Evolutionary conservation across 331 rosid genomes (phyloP).

Genomic region (Quercus phellos): DNA sequence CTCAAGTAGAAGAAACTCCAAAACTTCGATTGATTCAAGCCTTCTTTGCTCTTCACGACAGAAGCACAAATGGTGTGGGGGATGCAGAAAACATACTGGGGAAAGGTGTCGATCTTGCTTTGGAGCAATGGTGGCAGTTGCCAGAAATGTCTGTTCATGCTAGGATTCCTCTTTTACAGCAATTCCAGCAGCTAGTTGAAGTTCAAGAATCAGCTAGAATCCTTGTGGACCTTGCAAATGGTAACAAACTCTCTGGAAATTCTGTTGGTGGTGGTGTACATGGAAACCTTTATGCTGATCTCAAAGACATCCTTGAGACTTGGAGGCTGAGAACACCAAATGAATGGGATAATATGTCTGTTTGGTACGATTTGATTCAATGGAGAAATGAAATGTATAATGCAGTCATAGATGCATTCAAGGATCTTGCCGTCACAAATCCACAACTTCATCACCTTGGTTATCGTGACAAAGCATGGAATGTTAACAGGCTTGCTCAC

Average conservation of each 20-base stretch:
- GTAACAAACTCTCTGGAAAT: slow-evolving; percentile 68
- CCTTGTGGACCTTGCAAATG: slow-evolving; percentile 79
- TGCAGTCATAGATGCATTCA: slow-evolving; percentile 92
- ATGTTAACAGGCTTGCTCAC: slow-evolving; percentile 90
- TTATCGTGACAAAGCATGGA: slow-evolving; percentile 99
- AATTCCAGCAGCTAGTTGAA: slow-evolving; percentile 97
- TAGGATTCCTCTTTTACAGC: slow-evolving; percentile 95
- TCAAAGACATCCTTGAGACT: slow-evolving; percentile 97
- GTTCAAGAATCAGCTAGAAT: slow-evolving; percentile 90
- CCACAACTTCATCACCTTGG: slow-evolving; percentile 97
- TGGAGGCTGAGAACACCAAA: slow-evolving; percentile 99
- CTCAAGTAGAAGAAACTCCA: slow-evolving; percentile 98
- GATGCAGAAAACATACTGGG: slow-evolving; percentile 87
- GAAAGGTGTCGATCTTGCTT: slow-evolving; percentile 91
- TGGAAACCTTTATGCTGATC: slow-evolving; percentile 91
- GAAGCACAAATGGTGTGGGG: slow-evolving; percentile 76
- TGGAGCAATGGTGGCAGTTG: slow-evolving; percentile 99
- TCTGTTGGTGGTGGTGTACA: slow-evolving; percentile 80
- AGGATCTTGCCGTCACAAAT: slow-evolving; percentile 71
- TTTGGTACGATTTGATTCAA: slow-evolving; percentile 96
- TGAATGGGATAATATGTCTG: slow-evolving; percentile 95
- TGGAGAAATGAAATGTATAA: slow-evolving; percentile 99
- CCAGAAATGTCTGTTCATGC: slow-evolving; percentile 99
- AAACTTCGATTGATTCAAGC: slow-evolving; percentile 88
- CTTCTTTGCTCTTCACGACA: slow-evolving; percentile 86